Conservation (phyloP, 2,329 filamentous ascomycete genomes). For the Exophiala spinifera region DNA sequence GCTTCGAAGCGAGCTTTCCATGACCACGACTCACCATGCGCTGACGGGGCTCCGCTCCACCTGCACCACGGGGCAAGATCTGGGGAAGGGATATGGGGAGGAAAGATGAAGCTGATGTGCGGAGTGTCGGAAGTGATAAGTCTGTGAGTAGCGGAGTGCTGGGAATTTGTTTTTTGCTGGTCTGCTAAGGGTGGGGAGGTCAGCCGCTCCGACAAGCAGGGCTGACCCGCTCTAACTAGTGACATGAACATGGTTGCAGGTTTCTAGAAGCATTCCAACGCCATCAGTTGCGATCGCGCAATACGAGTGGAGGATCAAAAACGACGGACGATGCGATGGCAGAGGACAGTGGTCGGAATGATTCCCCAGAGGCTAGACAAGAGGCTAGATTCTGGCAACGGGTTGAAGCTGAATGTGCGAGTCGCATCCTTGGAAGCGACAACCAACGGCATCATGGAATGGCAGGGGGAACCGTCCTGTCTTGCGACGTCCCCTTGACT, state of each 20-base stretch:
- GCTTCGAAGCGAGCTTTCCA: slow-evolving; percentile 25
- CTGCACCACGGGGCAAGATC: slow-evolving; percentile 12
- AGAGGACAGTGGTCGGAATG: no score
- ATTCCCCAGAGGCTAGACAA: no score
- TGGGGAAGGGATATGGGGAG: slow-evolving; percentile 16
- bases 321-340: no score
- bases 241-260: not conserved
- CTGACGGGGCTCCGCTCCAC: not conserved
- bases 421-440: no score
- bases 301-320: no score
- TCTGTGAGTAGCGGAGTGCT: slow-evolving; percentile 13
- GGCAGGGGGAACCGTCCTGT: no score
- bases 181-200: not conserved
- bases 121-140: slow-evolving; percentile 19
- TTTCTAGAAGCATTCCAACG: slow-evolving; percentile 1
- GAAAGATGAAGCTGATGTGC: slow-evolving; percentile 9
- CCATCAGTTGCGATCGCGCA: no score
- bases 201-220: not conserved
- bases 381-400: no score
- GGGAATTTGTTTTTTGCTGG: slow-evolving; percentile 2
- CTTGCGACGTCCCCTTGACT: no score
- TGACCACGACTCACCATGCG: slow-evolving; percentile 4
- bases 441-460: no score
- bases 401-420: no score
- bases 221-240: not conserved